These are phyloP conservation scores for Bryoerythrophyllum caledonicum DNA, from an alignment of 225 moss, liverwort and hornwort genomes.

Conservation along the genomic window DNA sequence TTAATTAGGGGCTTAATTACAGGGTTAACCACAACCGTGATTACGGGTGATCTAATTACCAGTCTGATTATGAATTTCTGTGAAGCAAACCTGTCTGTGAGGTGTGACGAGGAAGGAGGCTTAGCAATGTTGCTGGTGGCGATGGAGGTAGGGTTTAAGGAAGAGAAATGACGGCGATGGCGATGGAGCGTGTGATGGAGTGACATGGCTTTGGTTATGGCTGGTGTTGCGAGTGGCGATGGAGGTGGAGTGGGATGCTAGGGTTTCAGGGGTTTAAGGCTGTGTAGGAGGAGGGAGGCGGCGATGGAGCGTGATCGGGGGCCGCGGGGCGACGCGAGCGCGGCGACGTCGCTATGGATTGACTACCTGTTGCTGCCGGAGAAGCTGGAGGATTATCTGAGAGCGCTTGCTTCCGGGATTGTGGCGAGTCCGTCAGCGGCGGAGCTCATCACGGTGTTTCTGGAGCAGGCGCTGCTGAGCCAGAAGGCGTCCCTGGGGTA, in stretches of 20 bases:
- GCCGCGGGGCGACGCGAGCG: conserved; percentile 74
- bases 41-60: no score
- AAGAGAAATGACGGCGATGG: conserved; percentile 16
- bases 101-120: no score
- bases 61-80: no score
- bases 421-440: conserved; percentile 57
- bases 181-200: conserved; percentile 37
- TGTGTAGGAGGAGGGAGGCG: neutral
- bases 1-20: no score
- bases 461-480: conserved; percentile 88
- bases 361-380: conserved; percentile 87
- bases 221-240: neutral
- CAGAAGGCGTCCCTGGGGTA: conserved; percentile 64
- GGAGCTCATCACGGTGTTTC: conserved; percentile 85
- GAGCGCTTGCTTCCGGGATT: conserved; percentile 50
- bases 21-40: no score
- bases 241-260: neutral
- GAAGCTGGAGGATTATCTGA: conserved; percentile 90
- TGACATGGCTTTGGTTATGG: neutral
- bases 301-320: conserved; percentile 73
- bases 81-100: no score
- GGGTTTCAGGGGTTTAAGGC: conserved; percentile 13
- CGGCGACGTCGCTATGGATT: conserved; percentile 84
- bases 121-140: conserved; percentile 1
- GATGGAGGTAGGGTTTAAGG: conserved; percentile 9